Percentiles rank a stretch among this genome's conserved stretches.
Evolutionary conservation across 495 filamentous ascomycete genomes (phyloP).

Genomic region (Echria macrotheca): DNA sequence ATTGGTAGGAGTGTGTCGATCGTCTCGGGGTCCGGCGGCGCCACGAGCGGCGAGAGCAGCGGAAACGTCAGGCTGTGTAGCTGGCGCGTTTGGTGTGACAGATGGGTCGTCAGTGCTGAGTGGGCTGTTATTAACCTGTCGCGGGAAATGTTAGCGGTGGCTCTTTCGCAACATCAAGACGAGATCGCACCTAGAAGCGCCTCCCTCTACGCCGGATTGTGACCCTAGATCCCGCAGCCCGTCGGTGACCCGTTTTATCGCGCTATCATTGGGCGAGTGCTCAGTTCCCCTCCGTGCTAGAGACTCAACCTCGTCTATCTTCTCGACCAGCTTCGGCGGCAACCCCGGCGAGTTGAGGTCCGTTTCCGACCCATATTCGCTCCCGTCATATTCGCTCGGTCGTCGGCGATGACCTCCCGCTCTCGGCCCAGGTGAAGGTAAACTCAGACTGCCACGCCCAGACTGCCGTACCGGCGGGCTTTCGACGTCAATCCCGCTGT

Average conservation of each 20-base stretch:
- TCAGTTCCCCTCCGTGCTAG: constrained; percentile 68
- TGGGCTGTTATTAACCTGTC: constrained; percentile 80
- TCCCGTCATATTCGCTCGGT: constrained; percentile 53
- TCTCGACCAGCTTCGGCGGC: constrained; percentile 63
- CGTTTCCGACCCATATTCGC: constrained; percentile 63
- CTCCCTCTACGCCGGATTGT: constrained; percentile 76
- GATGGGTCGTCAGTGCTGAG: constrained; percentile 74
- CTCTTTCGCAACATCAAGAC: too few relatives aligned
- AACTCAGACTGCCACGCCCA: constrained; percentile 29
- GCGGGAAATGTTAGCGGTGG: constrained; percentile 4
- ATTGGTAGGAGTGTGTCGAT: constrained; percentile 63
- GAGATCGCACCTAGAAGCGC: constrained; percentile 62
- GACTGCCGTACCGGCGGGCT: constrained; percentile 23
- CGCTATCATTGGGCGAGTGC: constrained; percentile 58
- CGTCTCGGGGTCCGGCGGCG: constrained; percentile 50
- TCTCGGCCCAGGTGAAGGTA: constrained; percentile 33
- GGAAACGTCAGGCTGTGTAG: constrained; percentile 76
- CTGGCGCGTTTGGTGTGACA: constrained; percentile 76
- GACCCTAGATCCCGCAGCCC: constrained; percentile 70
- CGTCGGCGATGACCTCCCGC: constrained; percentile 35
- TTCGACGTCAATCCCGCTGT: constrained; percentile 43
- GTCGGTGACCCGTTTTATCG: constrained; percentile 67
- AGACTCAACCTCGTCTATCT: constrained; percentile 72
- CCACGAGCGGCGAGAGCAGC: constrained; percentile 54
- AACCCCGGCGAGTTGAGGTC: constrained; percentile 68